A percentile compares a stretch with the other conserved stretches of the same genome.
phyloP scores from a whole-genome alignment of 225 moss, liverwort and hornwort genomes.

The Neckera pumila region DNA sequence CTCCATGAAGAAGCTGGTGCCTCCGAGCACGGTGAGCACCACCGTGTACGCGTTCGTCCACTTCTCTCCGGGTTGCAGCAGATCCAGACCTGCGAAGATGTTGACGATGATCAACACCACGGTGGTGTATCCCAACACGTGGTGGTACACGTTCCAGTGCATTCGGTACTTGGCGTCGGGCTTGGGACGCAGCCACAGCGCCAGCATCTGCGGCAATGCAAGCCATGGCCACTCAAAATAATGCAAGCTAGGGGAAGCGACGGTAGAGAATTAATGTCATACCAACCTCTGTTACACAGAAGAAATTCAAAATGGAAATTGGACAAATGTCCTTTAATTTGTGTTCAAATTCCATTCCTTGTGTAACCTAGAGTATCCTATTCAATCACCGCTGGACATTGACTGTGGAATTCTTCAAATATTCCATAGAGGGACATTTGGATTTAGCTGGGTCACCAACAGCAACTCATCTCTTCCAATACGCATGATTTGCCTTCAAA shows the following conservation, averaged over 20 bases:
- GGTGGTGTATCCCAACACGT: conserved; percentile 41
- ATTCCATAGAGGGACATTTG: too few relatives aligned
- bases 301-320: background rate
- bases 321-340: background rate
- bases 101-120: conserved; percentile 62
- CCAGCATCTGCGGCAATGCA: conserved; percentile 23
- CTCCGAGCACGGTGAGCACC: conserved; percentile 35
- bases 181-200: conserved; percentile 56
- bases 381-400: background rate
- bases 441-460: background rate
- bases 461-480: background rate
- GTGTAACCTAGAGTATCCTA: background rate
- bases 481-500: background rate
- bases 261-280: background rate
- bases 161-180: conserved; percentile 29
- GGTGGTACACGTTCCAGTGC: conserved; percentile 71
- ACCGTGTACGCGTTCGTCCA: conserved; percentile 65
- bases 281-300: background rate
- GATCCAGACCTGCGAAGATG: conserved; percentile 59
- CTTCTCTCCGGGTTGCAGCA: conserved; percentile 27
- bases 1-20: conserved; percentile 50
- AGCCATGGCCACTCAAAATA: background rate
- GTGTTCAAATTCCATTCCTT: background rate
- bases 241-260: background rate
- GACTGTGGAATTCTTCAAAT: background rate